phyloP scores from a whole-genome alignment of 2,329 filamentous ascomycete genomes.

The Pyricularia pennisetigena region DNA sequence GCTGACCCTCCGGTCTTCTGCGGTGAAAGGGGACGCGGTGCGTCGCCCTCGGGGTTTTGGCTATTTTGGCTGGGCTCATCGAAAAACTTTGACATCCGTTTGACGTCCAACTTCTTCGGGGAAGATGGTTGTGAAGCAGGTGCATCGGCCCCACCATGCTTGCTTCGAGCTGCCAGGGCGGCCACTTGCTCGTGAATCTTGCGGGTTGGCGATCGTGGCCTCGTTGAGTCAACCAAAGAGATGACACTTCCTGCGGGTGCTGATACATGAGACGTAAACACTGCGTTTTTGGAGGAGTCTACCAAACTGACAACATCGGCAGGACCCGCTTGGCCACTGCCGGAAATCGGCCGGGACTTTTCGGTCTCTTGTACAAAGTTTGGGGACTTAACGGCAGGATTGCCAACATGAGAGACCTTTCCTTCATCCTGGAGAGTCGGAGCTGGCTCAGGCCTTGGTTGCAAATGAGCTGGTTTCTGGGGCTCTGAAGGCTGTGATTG shows the following conservation, averaged over 20 bases:
- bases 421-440: background rate
- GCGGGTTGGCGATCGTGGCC: conserved; percentile 18
- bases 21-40: conserved; percentile 20
- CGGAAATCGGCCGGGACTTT: background rate
- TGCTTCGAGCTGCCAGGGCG: conserved; percentile 16
- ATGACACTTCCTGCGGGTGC: conserved; percentile 14
- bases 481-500: background rate
- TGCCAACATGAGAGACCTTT: background rate
- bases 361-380: background rate
- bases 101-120: conserved; percentile 48
- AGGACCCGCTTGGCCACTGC: background rate
- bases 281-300: conserved; percentile 10
- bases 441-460: background rate
- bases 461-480: background rate
- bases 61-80: conserved; percentile 27
- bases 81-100: conserved; percentile 48
- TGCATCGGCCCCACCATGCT: conserved; percentile 20
- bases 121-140: conserved; percentile 34
- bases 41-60: conserved; percentile 3
- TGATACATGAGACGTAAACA: conserved; percentile 11
- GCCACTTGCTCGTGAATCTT: conserved; percentile 21
- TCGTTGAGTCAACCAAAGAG: conserved; percentile 16
- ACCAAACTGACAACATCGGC: conserved; percentile 9
- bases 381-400: background rate
- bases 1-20: conserved; percentile 11